phyloP scores from a whole-genome alignment of 1,139 yeast species.

The Lodderomyces oxycetoniae region DNA sequence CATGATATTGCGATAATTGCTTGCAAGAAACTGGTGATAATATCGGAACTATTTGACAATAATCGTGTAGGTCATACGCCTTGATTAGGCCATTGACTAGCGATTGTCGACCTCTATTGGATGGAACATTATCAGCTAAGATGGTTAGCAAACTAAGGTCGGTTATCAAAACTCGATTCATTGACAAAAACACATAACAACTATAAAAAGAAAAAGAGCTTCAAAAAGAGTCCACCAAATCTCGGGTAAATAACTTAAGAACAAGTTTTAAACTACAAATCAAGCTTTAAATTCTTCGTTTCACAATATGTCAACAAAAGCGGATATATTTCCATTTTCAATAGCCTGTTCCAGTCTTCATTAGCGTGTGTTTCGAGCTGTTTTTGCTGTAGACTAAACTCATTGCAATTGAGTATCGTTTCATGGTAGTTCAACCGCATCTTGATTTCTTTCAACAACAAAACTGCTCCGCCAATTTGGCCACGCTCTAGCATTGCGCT shows the following conservation, averaged over 20 bases:
- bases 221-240: no score
- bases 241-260: no score
- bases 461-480: conserved; percentile 19
- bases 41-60: conserved; percentile 23
- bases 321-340: no score
- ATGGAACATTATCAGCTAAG: conserved; percentile 44
- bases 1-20: conserved; percentile 39
- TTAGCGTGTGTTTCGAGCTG: conserved; percentile 18
- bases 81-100: conserved; percentile 39
- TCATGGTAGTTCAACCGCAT: conserved; percentile 13
- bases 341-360: conserved; percentile 19
- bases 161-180: no score
- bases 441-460: conserved; percentile 20
- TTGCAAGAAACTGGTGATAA: conserved; percentile 16
- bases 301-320: no score
- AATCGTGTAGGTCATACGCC: conserved; percentile 35
- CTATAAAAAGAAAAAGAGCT: no score
- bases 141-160: no score
- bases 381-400: neutral
- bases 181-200: no score
- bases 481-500: conserved; percentile 17
- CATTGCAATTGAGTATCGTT: conserved; percentile 6
- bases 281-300: no score
- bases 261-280: no score
- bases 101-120: conserved; percentile 49